Evolutionary conservation across 768 basidiomycete genomes (phyloP).

Genomic region (Cystofilobasidium bisporidii): DNA sequence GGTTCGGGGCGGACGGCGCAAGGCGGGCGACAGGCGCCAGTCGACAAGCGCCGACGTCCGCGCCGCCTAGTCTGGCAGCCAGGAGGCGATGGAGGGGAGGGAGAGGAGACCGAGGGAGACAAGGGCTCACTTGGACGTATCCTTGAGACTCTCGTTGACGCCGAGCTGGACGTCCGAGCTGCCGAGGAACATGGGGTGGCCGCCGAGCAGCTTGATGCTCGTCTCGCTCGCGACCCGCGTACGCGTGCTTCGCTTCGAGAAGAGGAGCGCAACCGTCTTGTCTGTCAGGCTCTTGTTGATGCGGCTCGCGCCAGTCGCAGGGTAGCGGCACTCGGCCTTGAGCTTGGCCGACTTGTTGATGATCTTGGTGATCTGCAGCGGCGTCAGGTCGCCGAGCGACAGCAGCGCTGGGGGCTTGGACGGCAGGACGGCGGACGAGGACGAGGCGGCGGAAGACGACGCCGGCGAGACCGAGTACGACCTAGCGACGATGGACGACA

Average conservation of each 20-base stretch:
- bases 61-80: no score
- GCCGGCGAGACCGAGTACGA: background rate
- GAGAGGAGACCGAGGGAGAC: no score
- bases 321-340: constrained; percentile 20
- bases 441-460: constrained; percentile 5
- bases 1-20: no score
- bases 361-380: constrained; percentile 23
- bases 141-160: constrained; percentile 78
- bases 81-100: no score
- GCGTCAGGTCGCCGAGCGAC: constrained; percentile 22
- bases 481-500: background rate
- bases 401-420: constrained; percentile 14
- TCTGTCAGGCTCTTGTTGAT: constrained; percentile 39
- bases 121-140: constrained; percentile 52
- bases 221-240: constrained; percentile 86
- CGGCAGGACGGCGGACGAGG: background rate
- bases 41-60: background rate
- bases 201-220: constrained; percentile 57
- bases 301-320: background rate
- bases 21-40: background rate
- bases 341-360: constrained; percentile 20
- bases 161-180: constrained; percentile 86
- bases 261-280: constrained; percentile 79
- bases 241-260: constrained; percentile 86
- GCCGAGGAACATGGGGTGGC: constrained; percentile 81